A percentile compares a stretch with the other conserved stretches of the same genome.
These are phyloP conservation scores for Mycotypha africana DNA, from an alignment of 371 early-diverging fungal genomes.

Conservation along the genomic window DNA sequence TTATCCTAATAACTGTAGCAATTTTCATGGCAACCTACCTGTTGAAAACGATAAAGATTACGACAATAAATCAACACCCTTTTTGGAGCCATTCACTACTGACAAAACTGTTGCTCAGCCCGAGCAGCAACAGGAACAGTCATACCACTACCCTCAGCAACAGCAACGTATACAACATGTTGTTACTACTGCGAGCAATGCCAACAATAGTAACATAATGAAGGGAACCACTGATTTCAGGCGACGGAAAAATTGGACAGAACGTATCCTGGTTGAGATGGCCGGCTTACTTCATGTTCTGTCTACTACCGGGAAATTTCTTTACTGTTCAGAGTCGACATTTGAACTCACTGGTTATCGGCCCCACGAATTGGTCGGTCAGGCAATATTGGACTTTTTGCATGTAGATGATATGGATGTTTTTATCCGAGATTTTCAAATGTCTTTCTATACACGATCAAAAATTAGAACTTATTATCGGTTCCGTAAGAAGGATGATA, in stretches of 20 bases:
- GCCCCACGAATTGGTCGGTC: conserved; percentile 54
- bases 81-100: not conserved
- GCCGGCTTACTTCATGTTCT: conserved; percentile 61
- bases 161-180: no score
- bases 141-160: not conserved
- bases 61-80: no score
- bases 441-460: conserved; percentile 37
- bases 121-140: not conserved
- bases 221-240: conserved; percentile 40
- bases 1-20: no score
- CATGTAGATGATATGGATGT: conserved; percentile 57
- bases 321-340: conserved; percentile 56
- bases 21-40: no score
- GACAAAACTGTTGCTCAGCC: no score
- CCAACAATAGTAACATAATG: no score
- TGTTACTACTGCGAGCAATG: no score
- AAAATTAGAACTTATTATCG: conserved; percentile 42
- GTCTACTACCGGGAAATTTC: conserved; percentile 46
- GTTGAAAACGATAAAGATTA: no score
- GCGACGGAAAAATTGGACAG: conserved; percentile 48
- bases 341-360: conserved; percentile 49
- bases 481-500: conserved; percentile 47
- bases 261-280: conserved; percentile 53
- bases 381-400: conserved; percentile 47
- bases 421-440: conserved; percentile 42